phyloP scores from a whole-genome alignment of 106 monocot species.

The Dactylorhiza incarnata region DNA sequence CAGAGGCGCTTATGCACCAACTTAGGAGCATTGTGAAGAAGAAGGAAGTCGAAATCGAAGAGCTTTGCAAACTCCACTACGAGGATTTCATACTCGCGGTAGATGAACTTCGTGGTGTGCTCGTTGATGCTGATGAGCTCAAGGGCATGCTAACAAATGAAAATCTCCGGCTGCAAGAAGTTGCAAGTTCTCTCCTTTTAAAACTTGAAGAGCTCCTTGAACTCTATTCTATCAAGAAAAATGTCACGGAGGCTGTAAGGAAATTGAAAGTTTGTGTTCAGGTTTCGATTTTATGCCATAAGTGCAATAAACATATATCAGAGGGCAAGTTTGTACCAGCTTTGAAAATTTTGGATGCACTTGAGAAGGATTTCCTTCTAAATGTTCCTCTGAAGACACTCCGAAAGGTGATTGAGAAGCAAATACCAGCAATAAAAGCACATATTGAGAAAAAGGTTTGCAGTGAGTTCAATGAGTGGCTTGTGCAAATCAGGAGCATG shows the following conservation, averaged over 20 bases:
- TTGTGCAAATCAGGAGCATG: conserved; percentile 53
- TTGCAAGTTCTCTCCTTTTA: conserved; percentile 37
- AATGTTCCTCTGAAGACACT: conserved; percentile 31
- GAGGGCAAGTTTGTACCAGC: conserved; percentile 35
- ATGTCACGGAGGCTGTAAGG: conserved; percentile 27
- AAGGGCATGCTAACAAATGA: conserved; percentile 37
- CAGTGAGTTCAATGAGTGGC: conserved; percentile 73
- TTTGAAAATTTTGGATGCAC: conserved; percentile 38
- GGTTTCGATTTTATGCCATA: conserved; percentile 32
- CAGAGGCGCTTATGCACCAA: conserved; percentile 51
- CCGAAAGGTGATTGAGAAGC: conserved; percentile 37
- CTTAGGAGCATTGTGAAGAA: conserved; percentile 44
- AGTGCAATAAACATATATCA: conserved; percentile 37
- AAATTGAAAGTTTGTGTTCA: conserved; percentile 29
- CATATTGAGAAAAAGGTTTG: conserved; percentile 55
- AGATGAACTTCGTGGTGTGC: conserved; percentile 63
- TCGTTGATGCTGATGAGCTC: conserved; percentile 61
- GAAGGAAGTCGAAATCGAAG: conserved; percentile 71
- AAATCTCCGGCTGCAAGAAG: conserved; percentile 41
- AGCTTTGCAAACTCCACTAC: conserved; percentile 61
- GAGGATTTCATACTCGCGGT: conserved; percentile 65
- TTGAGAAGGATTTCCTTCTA: conserved; percentile 36
- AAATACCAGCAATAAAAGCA: conserved; percentile 37
- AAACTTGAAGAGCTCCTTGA: conserved; percentile 57
- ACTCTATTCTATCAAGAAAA: conserved; percentile 43